phyloP scores from a whole-genome alignment of 345 rosid genomes.

The Mercurialis annua region DNA sequence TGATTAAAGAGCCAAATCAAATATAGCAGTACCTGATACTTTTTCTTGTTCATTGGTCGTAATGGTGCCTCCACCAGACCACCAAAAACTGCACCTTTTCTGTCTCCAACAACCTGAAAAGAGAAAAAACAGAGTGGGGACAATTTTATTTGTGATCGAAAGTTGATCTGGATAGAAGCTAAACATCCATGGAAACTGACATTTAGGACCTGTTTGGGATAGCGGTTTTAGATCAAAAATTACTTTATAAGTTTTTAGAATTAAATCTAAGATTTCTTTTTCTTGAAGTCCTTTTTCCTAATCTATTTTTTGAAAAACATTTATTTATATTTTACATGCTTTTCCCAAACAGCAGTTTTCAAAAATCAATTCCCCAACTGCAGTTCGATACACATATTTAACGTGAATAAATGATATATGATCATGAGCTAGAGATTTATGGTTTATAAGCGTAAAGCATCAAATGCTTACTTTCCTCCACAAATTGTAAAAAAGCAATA shows the following conservation, averaged over 20 bases:
- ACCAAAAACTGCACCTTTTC: conserved; percentile 89
- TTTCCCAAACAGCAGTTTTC: no score
- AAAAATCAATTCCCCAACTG: no score
- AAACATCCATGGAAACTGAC: background rate
- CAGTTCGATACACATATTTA: no score
- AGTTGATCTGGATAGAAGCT: background rate
- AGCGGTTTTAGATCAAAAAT: no score
- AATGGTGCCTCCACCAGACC: conserved; percentile 94
- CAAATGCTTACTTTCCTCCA: background rate
- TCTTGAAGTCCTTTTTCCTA: no score
- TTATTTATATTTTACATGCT: no score
- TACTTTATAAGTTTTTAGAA: no score
- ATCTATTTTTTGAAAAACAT: no score
- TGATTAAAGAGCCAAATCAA: conserved; percentile 8
- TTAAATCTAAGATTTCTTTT: no score
- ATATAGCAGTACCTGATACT: conserved; percentile 63
- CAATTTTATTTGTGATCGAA: background rate
- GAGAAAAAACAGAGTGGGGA: conserved; percentile 11
- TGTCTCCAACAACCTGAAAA: conserved; percentile 85
- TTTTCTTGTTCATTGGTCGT: conserved; percentile 64
- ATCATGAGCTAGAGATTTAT: background rate
- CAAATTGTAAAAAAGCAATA: background rate
- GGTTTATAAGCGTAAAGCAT: background rate
- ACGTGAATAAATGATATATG: no score
- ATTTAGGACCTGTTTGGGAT: no score